phyloP scores from a whole-genome alignment of 2,329 filamentous ascomycete genomes.

The Cordyceps fumosorosea region DNA sequence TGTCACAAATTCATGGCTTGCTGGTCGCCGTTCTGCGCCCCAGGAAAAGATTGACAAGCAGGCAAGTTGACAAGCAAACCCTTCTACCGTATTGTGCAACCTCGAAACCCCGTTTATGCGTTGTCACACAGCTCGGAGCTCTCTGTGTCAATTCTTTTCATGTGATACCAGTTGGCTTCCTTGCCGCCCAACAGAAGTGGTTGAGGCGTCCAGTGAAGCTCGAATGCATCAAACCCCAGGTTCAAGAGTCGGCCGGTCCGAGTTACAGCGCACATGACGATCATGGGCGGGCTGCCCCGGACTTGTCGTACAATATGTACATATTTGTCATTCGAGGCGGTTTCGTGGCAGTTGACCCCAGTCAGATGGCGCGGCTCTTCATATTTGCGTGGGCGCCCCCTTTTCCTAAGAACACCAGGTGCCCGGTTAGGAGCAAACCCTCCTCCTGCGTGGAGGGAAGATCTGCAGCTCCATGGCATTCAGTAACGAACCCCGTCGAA shows the following conservation, averaged over 20 bases:
- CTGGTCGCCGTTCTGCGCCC: neutral
- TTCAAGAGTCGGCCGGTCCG: neutral
- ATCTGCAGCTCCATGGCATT: neutral
- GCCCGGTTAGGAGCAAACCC: neutral
- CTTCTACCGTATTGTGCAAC: neutral
- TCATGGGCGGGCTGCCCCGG: neutral
- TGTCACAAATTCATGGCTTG: neutral
- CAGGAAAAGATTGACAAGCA: too few species aligned
- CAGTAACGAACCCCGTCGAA: neutral
- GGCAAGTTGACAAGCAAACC: neutral
- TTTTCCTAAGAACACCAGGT: neutral
- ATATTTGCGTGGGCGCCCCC: constrained; percentile 1
- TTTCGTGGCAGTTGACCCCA: neutral
- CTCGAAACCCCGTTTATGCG: neutral
- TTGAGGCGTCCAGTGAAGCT: neutral
- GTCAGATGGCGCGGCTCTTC: neutral
- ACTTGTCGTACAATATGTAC: neutral
- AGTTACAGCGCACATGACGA: neutral
- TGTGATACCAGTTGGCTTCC: too few species aligned
- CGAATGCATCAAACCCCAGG: too few species aligned
- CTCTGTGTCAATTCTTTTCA: too few species aligned
- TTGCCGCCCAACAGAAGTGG: neutral
- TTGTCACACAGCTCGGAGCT: too few species aligned
- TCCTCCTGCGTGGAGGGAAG: neutral
- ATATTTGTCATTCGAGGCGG: neutral